phyloP scores from a whole-genome alignment of 1,139 yeast genomes.

The Sugiyamaella novakii region DNA sequence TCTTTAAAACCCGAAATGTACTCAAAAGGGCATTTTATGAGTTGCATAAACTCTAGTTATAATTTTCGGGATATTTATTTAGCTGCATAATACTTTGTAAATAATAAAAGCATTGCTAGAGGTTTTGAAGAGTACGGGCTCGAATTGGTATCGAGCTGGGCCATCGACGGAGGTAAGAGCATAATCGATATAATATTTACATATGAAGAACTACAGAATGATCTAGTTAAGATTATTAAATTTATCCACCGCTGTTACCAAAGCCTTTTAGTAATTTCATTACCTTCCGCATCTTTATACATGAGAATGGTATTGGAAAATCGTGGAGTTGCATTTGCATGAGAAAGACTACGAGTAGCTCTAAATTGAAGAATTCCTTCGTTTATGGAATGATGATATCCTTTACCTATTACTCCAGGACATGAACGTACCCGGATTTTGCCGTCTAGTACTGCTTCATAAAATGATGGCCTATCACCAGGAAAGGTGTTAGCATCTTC shows the following conservation, averaged over 20 bases:
- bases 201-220: no score
- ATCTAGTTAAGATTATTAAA: no score
- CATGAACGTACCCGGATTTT: conserved; percentile 20
- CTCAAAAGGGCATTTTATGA: conserved; percentile 12
- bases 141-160: no score
- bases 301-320: conserved; percentile 23
- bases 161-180: no score
- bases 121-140: no score
- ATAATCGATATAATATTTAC: no score
- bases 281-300: conserved; percentile 21
- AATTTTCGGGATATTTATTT: neutral
- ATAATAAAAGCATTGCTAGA: neutral
- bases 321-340: conserved; percentile 28
- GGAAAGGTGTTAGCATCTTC: conserved; percentile 28
- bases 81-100: conserved; percentile 3
- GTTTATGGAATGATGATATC: conserved; percentile 13
- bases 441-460: conserved; percentile 33
- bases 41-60: neutral
- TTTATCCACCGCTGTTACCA: no score
- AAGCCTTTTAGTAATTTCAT: conserved; percentile 20
- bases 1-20: conserved; percentile 63
- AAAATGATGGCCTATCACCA: conserved; percentile 19
- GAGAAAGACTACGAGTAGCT: conserved; percentile 29
- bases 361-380: conserved; percentile 27
- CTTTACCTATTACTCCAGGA: conserved; percentile 2